phyloP scores from a whole-genome alignment of 768 basidiomycete genomes.

The Neoboletus subvelutipes region DNA sequence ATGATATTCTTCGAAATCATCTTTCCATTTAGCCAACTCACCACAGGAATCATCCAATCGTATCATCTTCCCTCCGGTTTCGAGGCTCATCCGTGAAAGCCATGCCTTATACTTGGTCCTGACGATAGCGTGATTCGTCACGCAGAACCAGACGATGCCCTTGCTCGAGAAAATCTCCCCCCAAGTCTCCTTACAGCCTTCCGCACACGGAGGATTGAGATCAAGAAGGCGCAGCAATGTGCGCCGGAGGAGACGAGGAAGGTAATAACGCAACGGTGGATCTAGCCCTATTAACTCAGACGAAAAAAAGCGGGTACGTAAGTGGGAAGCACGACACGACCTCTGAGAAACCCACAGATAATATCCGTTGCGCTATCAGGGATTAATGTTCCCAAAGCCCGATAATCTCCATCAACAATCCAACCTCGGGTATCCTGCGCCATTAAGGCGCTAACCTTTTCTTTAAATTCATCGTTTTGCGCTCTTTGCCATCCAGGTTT shows the following conservation, averaged over 20 bases:
- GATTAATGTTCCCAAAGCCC: conserved; percentile 32
- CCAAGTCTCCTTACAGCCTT: conserved; percentile 47
- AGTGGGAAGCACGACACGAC: background rate
- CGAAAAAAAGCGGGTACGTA: background rate
- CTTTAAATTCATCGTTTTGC: conserved; percentile 28
- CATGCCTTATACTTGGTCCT: conserved; percentile 19
- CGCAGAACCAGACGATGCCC: conserved; percentile 51
- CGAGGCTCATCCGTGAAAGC: conserved; percentile 22
- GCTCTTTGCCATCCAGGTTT: conserved; percentile 45
- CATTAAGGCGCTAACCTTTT: conserved; percentile 21
- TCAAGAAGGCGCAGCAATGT: conserved; percentile 49
- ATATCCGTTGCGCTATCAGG: conserved; percentile 46
- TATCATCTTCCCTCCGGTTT: conserved; percentile 41
- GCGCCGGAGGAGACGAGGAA: conserved; percentile 55
- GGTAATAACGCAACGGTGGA: conserved; percentile 58
- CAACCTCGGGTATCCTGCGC: conserved; percentile 41
- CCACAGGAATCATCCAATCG: conserved; percentile 52
- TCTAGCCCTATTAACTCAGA: conserved; percentile 56
- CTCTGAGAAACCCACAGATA: conserved; percentile 43
- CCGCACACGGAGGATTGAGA: conserved; percentile 40
- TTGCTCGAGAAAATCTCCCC: conserved; percentile 44
- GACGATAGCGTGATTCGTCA: conserved; percentile 38
- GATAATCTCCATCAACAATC: conserved; percentile 55
- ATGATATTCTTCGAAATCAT: conserved; percentile 10
- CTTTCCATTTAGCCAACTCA: conserved; percentile 43